These are phyloP conservation scores for Xylaria cubensis DNA, from an alignment of 495 filamentous ascomycete species.

Conservation along the genomic window DNA sequence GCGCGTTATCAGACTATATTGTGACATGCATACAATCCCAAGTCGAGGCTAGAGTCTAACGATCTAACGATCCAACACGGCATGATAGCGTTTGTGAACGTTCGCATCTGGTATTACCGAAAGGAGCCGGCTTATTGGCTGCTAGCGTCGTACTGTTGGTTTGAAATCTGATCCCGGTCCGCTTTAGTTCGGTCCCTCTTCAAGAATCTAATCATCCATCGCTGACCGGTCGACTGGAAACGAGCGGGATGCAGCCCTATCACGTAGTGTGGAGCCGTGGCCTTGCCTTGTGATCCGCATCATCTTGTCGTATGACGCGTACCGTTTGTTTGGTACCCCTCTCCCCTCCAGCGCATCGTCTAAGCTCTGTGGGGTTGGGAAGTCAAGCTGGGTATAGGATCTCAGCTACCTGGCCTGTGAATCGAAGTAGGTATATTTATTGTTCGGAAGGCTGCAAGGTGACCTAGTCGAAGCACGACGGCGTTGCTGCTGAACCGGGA, in stretches of 20 bases:
- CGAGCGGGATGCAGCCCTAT: neutral
- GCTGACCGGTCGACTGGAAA: neutral
- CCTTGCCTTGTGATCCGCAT: neutral
- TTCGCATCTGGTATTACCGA: neutral
- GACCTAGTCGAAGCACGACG: neutral
- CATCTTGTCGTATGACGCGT: neutral
- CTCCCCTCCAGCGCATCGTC: neutral
- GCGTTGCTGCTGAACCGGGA: slow-evolving; percentile 13
- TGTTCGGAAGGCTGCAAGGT: neutral
- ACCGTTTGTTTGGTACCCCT: neutral
- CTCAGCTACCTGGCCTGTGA: no score
- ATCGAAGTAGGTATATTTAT: neutral
- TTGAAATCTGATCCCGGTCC: neutral
- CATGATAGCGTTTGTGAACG: neutral
- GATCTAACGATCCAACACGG: neutral
- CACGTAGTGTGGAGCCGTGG: neutral
- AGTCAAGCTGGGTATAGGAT: neutral
- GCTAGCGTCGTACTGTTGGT: neutral
- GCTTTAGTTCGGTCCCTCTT: neutral
- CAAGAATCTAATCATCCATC: neutral
- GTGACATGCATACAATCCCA: neutral
- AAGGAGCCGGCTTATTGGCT: neutral
- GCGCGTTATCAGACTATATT: neutral
- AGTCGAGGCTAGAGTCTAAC: neutral
- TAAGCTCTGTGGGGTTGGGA: neutral